Percentiles rank a stretch among this genome's conserved stretches.
Conservation (phyloP, 305 asterid species). For the Fraxinus dipetala region DNA sequence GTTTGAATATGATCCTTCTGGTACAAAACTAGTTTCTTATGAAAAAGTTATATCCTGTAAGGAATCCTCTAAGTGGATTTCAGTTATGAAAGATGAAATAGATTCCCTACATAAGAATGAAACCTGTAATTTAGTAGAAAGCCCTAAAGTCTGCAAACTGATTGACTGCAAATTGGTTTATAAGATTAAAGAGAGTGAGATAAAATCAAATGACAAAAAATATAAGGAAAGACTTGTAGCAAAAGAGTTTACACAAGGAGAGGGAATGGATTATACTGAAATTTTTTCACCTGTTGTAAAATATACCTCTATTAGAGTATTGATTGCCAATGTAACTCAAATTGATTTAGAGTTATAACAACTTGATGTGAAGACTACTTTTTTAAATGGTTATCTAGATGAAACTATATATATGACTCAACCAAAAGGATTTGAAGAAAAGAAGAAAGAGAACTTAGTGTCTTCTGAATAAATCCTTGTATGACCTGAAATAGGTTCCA, state of each 20-base stretch:
- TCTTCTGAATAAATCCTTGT: too few species aligned
- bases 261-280: background rate
- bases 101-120: background rate
- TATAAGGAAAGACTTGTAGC: background rate
- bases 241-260: background rate
- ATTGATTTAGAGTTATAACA: too few species aligned
- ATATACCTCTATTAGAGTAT: background rate
- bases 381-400: too few species aligned
- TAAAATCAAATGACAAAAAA: background rate
- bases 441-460: background rate
- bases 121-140: background rate
- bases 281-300: background rate
- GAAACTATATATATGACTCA: background rate
- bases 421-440: background rate
- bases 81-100: background rate
- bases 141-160: background rate
- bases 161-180: background rate
- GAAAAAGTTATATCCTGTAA: background rate
- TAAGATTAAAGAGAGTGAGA: background rate
- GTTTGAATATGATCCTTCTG: background rate
- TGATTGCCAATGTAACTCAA: background rate
- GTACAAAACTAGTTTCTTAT: too few species aligned
- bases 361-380: too few species aligned
- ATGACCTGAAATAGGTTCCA: background rate
- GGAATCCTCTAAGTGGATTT: background rate